A percentile compares a stretch with the other conserved stretches of the same genome.
phyloP scores from a whole-genome alignment of 305 asterid species.

The Euphrasia arctica region DNA sequence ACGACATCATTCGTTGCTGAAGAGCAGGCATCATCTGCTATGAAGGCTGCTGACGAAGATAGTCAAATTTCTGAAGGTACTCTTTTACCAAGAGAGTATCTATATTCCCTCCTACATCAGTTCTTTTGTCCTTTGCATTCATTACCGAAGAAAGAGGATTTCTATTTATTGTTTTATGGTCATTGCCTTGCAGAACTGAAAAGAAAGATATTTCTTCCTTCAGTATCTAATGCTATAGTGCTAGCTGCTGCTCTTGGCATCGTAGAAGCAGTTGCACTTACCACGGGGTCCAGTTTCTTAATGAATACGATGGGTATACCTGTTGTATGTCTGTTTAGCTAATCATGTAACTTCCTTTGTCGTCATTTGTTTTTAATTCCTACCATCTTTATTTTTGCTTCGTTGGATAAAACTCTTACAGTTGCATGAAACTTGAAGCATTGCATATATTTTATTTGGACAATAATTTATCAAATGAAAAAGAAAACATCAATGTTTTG shows the following conservation, averaged over 20 bases:
- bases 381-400: background rate
- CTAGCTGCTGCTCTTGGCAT: slow-evolving; percentile 89
- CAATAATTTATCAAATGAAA: slow-evolving; percentile 7
- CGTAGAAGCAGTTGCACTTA: slow-evolving; percentile 69
- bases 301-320: slow-evolving; percentile 90
- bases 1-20: slow-evolving; percentile 96
- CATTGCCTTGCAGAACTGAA: slow-evolving; percentile 42
- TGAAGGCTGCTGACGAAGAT: slow-evolving; percentile 36
- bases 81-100: slow-evolving; percentile 17
- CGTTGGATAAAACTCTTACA: background rate
- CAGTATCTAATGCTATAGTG: slow-evolving; percentile 74
- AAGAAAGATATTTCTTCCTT: slow-evolving; percentile 64
- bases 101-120: slow-evolving; percentile 4
- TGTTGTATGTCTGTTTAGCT: slow-evolving; percentile 78
- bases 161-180: slow-evolving; percentile 2
- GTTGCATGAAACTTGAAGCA: slow-evolving; percentile 16
- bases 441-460: slow-evolving; percentile 13
- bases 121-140: slow-evolving; percentile 11
- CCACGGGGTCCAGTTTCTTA: slow-evolving; percentile 59
- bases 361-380: background rate
- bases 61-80: slow-evolving; percentile 38
- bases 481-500: background rate
- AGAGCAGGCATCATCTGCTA: slow-evolving; percentile 65
- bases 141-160: slow-evolving; percentile 17
- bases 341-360: slow-evolving; percentile 8